A percentile compares a stretch with the other conserved stretches of the same genome.
Evolutionary conservation across 768 basidiomycete genomes (phyloP).

Genomic region (Trametopsis cervina): DNA sequence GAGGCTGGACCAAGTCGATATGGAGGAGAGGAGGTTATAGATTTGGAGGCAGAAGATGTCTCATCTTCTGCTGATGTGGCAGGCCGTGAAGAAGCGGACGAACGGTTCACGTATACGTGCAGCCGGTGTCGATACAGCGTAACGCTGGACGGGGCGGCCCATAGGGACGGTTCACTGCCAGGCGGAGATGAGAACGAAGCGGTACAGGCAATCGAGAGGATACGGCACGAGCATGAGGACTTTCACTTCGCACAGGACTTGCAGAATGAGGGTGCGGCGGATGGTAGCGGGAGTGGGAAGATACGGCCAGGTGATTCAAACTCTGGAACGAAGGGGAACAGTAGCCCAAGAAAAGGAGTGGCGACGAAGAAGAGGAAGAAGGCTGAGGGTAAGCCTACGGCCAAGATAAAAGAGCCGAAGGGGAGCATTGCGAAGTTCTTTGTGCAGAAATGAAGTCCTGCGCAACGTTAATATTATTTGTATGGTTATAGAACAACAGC

Average conservation of each 20-base stretch:
- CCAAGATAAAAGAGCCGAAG: constrained; percentile 13
- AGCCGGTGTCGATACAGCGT: constrained; percentile 46
- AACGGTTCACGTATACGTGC: not conserved
- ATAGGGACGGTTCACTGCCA: constrained; percentile 16
- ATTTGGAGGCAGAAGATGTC: not conserved
- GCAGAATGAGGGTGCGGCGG: constrained; percentile 34
- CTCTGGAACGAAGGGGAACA: constrained; percentile 6
- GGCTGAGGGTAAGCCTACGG: constrained; percentile 21
- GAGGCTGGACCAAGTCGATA: constrained; percentile 8
- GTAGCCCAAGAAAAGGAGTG: constrained; percentile 2
- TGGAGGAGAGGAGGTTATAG: not conserved
- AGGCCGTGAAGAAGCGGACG: not conserved
- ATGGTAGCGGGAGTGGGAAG: constrained; percentile 15
- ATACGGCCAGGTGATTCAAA: constrained; percentile 21
- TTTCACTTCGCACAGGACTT: constrained; percentile 85
- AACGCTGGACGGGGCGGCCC: constrained; percentile 17
- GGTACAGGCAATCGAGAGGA: constrained; percentile 26
- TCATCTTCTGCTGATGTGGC: not conserved
- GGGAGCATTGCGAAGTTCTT: constrained; percentile 45
- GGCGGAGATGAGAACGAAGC: constrained; percentile 20
- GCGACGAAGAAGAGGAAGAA: constrained; percentile 23
- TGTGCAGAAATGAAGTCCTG: constrained; percentile 24
- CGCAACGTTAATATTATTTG: too few species aligned
- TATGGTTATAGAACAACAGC: too few species aligned
- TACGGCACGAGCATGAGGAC: constrained; percentile 74